Percentiles rank a stretch among this genome's conserved stretches.
These are phyloP conservation scores for Lumnitzera littorea DNA, from an alignment of 345 rosid genomes.

Conservation along the genomic window DNA sequence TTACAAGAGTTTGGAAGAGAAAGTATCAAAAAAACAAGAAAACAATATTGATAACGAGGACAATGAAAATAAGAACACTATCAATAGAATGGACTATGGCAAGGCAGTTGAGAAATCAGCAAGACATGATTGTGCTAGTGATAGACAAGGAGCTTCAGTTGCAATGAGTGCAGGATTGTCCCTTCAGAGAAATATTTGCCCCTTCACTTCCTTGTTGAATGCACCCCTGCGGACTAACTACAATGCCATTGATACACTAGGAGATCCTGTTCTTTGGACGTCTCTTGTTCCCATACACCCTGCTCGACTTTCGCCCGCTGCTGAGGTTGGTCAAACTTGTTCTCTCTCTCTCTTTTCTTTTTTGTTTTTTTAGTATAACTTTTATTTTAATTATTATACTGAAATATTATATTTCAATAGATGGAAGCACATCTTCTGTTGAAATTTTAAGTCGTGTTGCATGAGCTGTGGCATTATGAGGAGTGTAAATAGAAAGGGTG, in stretches of 20 bases:
- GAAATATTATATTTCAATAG: too few relatives aligned
- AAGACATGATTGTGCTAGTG: constrained; percentile 36
- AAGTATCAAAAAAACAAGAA: constrained; percentile 56
- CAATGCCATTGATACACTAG: constrained; percentile 58
- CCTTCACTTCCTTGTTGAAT: constrained; percentile 71
- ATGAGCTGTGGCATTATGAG: too few relatives aligned
- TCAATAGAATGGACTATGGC: constrained; percentile 67
- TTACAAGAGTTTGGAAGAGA: constrained; percentile 82
- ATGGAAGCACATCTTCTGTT: too few relatives aligned
- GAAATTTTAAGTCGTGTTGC: too few relatives aligned
- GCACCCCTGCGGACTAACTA: constrained; percentile 82
- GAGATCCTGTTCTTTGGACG: constrained; percentile 83
- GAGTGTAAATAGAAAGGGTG: too few relatives aligned
- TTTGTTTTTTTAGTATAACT: too few relatives aligned
- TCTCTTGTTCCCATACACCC: constrained; percentile 66
- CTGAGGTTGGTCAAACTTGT: constrained; percentile 48
- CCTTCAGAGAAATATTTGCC: constrained; percentile 70
- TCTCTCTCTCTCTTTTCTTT: too few relatives aligned
- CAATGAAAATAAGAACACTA: constrained; percentile 63
- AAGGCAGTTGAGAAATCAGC: constrained; percentile 67
- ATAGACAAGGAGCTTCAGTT: constrained; percentile 47
- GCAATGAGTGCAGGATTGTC: constrained; percentile 60
- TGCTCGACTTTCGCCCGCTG: constrained; percentile 46
- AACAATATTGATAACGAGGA: constrained; percentile 54
- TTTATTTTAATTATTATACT: too few relatives aligned